These are phyloP conservation scores for Delonix regia DNA, from an alignment of 306 rosid species.

Conservation along the genomic window DNA sequence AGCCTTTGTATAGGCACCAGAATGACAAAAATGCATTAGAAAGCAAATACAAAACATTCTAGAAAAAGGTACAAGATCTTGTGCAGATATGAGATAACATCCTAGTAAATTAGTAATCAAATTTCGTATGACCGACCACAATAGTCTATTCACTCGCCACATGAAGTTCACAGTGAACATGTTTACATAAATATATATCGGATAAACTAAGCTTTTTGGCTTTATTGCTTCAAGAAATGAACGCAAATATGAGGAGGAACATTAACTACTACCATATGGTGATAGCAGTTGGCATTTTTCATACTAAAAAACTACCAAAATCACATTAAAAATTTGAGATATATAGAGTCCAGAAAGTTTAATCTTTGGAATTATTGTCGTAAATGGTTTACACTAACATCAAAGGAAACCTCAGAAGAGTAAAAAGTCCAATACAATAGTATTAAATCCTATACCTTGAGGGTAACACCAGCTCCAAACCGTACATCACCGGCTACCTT, in stretches of 20 bases:
- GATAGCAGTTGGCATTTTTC: neutral
- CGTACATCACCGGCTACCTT: conserved; percentile 89
- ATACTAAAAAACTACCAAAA: conserved; percentile 11
- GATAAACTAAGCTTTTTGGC: neutral
- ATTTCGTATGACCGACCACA: neutral
- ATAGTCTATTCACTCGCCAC: neutral
- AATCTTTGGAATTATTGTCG: neutral
- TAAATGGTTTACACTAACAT: neutral
- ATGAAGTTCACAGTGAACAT: neutral
- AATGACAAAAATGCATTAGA: conserved; percentile 24
- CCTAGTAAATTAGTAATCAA: neutral
- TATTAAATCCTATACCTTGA: conserved; percentile 64
- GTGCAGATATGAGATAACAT: neutral
- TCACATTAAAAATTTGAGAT: neutral
- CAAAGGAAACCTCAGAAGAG: neutral
- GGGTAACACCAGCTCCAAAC: conserved; percentile 80
- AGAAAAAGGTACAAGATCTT: neutral
- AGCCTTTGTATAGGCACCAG: conserved; percentile 53
- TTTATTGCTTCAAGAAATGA: neutral
- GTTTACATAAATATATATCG: neutral
- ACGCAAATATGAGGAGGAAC: neutral
- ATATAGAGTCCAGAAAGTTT: neutral
- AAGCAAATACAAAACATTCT: neutral
- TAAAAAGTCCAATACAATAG: conserved; percentile 12
- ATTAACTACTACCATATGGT: neutral